Evolutionary conservation across 2,329 filamentous ascomycete species (phyloP).

Genomic region (Atkinsonella hypoxylon): DNA sequence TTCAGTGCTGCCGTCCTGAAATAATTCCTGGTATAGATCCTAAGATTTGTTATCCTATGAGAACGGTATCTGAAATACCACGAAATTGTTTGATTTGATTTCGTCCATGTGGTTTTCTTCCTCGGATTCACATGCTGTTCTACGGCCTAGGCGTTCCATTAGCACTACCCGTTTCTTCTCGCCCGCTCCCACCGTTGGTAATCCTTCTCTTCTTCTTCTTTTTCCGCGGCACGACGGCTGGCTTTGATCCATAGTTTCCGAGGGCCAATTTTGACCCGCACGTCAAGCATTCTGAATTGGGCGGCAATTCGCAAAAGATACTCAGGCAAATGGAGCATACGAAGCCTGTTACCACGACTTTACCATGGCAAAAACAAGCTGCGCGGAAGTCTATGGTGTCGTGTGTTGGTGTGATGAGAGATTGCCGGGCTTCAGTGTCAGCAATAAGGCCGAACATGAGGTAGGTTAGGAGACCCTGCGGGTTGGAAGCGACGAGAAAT

Average conservation of each 20-base stretch:
- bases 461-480: conserved; percentile 72
- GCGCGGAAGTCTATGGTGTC: conserved; percentile 90
- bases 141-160: conserved; percentile 44
- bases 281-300: conserved; percentile 61
- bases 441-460: conserved; percentile 90
- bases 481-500: conserved; percentile 40
- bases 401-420: conserved; percentile 67
- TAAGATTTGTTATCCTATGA: background rate
- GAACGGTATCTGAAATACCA: background rate
- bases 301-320: conserved; percentile 66
- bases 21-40: too few relatives aligned
- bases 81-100: too few relatives aligned
- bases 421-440: conserved; percentile 38
- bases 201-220: conserved; percentile 69
- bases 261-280: conserved; percentile 70
- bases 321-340: conserved; percentile 95
- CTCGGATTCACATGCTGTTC: conserved; percentile 8
- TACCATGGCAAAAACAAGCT: conserved; percentile 94
- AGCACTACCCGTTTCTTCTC: conserved; percentile 47
- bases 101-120: background rate
- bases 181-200: conserved; percentile 33
- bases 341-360: conserved; percentile 82
- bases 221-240: conserved; percentile 58
- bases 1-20: background rate
- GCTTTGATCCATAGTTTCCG: conserved; percentile 63